These are phyloP conservation scores for Boletus mariae DNA, from an alignment of 1,284 basidiomycete genomes.

Conservation along the genomic window DNA sequence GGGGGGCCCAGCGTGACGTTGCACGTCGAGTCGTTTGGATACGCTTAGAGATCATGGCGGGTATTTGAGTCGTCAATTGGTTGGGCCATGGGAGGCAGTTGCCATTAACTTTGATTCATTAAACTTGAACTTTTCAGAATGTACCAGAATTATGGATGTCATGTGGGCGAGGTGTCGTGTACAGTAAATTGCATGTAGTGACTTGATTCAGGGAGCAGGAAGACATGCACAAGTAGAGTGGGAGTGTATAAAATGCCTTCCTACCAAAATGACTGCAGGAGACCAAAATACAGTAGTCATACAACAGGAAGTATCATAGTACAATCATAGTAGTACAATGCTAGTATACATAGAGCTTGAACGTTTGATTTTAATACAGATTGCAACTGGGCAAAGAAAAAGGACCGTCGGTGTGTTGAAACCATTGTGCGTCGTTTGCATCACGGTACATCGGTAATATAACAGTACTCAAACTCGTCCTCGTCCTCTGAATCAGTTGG, in stretches of 20 bases:
- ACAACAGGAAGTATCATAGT: neutral
- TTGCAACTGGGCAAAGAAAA: neutral
- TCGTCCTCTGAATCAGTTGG: conserved; percentile 23
- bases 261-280: too few relatives aligned
- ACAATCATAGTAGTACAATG: neutral
- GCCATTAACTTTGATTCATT: neutral
- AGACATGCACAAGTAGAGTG: too few relatives aligned
- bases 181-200: too few relatives aligned
- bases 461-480: conserved; percentile 30
- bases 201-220: too few relatives aligned
- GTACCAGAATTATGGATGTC: neutral
- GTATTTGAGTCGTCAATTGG: neutral
- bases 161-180: neutral
- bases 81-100: neutral
- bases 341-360: neutral
- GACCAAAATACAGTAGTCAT: neutral
- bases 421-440: neutral
- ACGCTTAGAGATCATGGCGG: conserved; percentile 23
- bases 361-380: neutral
- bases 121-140: neutral
- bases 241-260: too few relatives aligned
- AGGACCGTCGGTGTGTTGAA: neutral
- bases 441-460: conserved; percentile 1
- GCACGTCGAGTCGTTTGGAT: conserved; percentile 48
- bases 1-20: conserved; percentile 46